Evolutionary conservation across 768 basidiomycete species (phyloP), one percentile per base, ranked within the genome.

Genomic region (Agrocybe chaxingu): DNA sequence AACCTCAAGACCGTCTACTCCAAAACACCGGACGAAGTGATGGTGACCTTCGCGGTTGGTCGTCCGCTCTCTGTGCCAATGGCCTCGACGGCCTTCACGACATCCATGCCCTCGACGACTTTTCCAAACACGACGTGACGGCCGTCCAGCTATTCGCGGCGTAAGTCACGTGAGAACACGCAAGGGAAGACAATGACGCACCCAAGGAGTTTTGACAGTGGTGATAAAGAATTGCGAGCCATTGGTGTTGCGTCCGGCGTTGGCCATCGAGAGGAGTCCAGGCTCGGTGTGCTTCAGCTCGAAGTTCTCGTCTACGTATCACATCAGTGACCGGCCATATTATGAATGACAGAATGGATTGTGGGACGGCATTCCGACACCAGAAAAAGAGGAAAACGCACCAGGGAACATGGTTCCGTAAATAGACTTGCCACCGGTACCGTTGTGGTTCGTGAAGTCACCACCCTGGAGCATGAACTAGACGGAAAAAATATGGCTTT

Each of bases 381-480:
- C 9, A 12, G 24, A 51, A 16, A 50, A 29, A 12, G 19, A 40
- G 3, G 19, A 7, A 24, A 7, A 58, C 81, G 42, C 37, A 89
- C 89, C 82, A 38, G 73, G 67, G 67, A 95, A 94, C 62, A 82
- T 85, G 51, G 79, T 76, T 32, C 92, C 92, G 58, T 92, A 95
- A 64, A 92, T 91, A 10, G 88, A 91, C 66, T 84, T 77, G n/a
- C 89, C 89, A 32, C 91, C 89, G 0, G 87, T 91, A 10, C 88
- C 88, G 54, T 91, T 80, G 55, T 79, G 74, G 8, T 69, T 63
- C 30, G 88, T 90, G 68, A 92, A 92, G 69, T 94, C 92, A 19
- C 92, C 92, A 19, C 89, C 92, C 66, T 92, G 91, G 41, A 88
- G 66, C 90, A 92, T 92, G 71, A 89, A 90, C 79, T 80, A 51